A percentile compares a stretch with the other conserved stretches of the same genome.
These are phyloP conservation scores for Hamamelis virginiana DNA, from an alignment of 164 flowering plant species.

Conservation along the genomic window DNA sequence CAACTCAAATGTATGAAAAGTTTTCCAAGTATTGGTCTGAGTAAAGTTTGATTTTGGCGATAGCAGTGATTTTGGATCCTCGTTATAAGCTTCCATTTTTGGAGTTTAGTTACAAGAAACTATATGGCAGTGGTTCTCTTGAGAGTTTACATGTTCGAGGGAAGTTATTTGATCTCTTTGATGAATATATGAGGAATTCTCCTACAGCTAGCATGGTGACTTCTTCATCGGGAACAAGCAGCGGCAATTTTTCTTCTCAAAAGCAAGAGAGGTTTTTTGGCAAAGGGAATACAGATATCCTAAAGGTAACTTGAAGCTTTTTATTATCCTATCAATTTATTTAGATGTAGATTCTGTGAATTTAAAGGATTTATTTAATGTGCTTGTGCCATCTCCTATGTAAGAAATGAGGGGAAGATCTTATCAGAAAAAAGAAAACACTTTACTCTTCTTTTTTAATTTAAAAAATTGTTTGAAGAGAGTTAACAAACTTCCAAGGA, in stretches of 20 bases:
- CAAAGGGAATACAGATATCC: background rate
- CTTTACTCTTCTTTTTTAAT: no score
- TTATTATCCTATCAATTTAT: background rate
- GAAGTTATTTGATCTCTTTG: background rate
- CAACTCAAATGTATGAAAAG: background rate
- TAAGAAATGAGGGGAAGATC: no score
- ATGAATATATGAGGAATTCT: background rate
- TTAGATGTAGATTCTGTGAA: no score
- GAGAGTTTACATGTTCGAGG: background rate
- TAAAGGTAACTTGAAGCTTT: background rate
- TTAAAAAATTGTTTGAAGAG: no score
- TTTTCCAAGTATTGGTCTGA: conserved; percentile 1
- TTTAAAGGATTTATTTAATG: no score
- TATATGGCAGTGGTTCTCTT: background rate
- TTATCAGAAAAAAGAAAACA: no score
- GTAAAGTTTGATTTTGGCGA: background rate
- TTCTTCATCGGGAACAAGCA: background rate
- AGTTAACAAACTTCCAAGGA: no score
- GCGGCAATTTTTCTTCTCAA: background rate
- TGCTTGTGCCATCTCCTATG: no score
- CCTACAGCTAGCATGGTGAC: background rate
- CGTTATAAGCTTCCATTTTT: conserved; percentile 8
- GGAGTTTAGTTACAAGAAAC: conserved; percentile 4
- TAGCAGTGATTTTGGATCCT: conserved; percentile 8
- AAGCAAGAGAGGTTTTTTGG: background rate